These are phyloP conservation scores for Termitomyces eurrhizus DNA, from an alignment of 768 basidiomycete genomes.

Conservation along the genomic window DNA sequence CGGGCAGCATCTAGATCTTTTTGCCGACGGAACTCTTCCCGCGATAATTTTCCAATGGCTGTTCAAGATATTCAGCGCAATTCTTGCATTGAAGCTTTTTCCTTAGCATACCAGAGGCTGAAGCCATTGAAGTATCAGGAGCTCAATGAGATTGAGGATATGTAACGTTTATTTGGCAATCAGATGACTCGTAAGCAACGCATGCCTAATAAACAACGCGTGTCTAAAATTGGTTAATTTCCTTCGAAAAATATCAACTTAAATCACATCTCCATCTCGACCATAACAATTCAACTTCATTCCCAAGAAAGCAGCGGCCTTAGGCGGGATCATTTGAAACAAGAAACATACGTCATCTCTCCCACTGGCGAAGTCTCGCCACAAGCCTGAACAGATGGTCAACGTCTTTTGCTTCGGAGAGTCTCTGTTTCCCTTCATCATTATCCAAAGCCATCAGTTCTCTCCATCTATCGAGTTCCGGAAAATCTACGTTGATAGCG, in stretches of 20 bases:
- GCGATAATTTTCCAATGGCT: constrained; percentile 80
- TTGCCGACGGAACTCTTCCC: constrained; percentile 92
- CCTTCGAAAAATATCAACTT: too few species aligned
- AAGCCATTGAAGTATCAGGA: constrained; percentile 28
- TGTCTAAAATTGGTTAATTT: not conserved
- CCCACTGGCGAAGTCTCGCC: constrained; percentile 27
- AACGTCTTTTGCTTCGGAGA: constrained; percentile 22
- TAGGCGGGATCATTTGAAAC: not conserved
- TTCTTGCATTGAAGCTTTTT: not conserved
- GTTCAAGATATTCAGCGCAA: constrained; percentile 7
- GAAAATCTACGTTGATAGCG: constrained; percentile 85
- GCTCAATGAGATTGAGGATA: not conserved
- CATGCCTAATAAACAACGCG: constrained; percentile 6
- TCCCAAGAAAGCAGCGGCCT: not conserved
- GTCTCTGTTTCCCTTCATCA: constrained; percentile 34
- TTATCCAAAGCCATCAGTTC: constrained; percentile 63
- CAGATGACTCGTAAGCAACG: constrained; percentile 3
- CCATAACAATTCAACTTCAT: not conserved
- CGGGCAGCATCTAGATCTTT: constrained; percentile 98
- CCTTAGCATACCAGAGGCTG: constrained; percentile 33
- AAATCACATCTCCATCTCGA: not conserved
- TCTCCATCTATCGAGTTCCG: constrained; percentile 78
- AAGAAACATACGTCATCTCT: constrained; percentile 8
- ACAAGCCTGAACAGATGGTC: constrained; percentile 34
- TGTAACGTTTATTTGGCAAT: constrained; percentile 3